Base-by-base conservation (phyloP, 352 stramenopile genomes). In the Pilasporangium apinafurcum region DNA sequence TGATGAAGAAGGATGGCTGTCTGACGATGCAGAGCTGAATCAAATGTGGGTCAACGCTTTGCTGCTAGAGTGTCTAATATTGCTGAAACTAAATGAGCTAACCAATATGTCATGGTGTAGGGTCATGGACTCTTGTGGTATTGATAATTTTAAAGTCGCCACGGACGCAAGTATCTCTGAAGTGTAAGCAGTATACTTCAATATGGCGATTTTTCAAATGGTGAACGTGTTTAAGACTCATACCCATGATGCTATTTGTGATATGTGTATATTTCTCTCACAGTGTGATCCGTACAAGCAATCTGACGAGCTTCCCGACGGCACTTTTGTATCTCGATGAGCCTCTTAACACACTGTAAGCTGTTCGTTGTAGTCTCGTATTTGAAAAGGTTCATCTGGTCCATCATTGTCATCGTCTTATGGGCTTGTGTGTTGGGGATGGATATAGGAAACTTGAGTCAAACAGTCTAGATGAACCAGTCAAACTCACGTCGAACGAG, bases 261-360 rank as follows among this genome's bases (percentile, higher is more conserved):
- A 24, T 12, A 27, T 29, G 8, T 45, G 17, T 45, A n/a, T 28
- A n/a, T 26, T 2, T 36, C 20, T 18, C 32, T 44, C 14, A 29
- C 32, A 57, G 55, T 54, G 53, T 70, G 9, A 69, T 83, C 44
- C 65, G 53, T 10, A 53, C 56, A 0, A 70, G 53, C 31, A 77
- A 65, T 33, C 13, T 83, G 35, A 56, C 64, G 21, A 36, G 26
- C 25, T 84, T 84, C 45, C 71, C 71, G 4, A 54, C 40, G 8
- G 53, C 62, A 3, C 47, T 84, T 22, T 44, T 83, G 20, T 30
- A 27, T 10, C 25, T 81, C 31, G 41, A 66, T 10, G 55, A 51
- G 27, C 49, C 37, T 7, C 32, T 47, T 26, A 49, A 32, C 28
- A 44, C 22, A 33, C 31, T 58, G 43, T 59, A 21, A 22, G 41